Conservation (phyloP, 2,329 filamentous ascomycete species). For the Alternaria novae-zelandiae region DNA sequence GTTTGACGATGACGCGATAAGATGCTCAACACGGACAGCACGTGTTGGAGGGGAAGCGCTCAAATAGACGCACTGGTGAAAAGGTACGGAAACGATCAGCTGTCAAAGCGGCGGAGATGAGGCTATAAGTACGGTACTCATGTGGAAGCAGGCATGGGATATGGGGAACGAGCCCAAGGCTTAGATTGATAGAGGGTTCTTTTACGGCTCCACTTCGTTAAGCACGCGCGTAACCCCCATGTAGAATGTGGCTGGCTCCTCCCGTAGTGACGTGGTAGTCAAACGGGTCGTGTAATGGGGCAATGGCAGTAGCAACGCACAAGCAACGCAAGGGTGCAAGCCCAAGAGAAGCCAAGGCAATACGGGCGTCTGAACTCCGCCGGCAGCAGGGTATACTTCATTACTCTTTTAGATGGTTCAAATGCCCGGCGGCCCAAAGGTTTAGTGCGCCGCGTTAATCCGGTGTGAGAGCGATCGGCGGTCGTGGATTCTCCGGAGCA, state of each 20-base stretch:
- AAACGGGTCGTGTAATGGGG: conserved; percentile 38
- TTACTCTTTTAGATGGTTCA: conserved; percentile 26
- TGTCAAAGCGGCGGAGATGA: conserved; percentile 14
- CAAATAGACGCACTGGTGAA: conserved; percentile 18
- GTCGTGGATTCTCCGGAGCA: conserved; percentile 20
- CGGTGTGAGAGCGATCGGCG: conserved; percentile 21
- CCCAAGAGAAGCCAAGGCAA: conserved; percentile 44
- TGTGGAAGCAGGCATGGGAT: conserved; percentile 21
- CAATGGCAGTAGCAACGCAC: conserved; percentile 35
- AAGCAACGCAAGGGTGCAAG: conserved; percentile 47
- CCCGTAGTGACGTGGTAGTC: conserved; percentile 46
- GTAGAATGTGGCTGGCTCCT: conserved; percentile 28
- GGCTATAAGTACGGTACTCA: conserved; percentile 29
- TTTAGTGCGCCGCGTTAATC: conserved; percentile 20
- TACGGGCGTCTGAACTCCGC: conserved; percentile 38
- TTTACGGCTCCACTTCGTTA: conserved; percentile 29
- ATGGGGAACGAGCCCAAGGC: conserved; percentile 22
- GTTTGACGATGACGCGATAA: conserved; percentile 10
- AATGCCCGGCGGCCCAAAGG: conserved; percentile 33
- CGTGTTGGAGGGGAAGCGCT: conserved; percentile 26
- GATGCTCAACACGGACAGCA: conserved; percentile 26
- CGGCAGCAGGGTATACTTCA: conserved; percentile 33
- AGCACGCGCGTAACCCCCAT: conserved; percentile 37
- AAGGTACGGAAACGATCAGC: conserved; percentile 8
- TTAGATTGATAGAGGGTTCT: conserved; percentile 23